Conservation (phyloP, 2,329 filamentous ascomycete genomes). For the Fusarium sp. region DNA sequence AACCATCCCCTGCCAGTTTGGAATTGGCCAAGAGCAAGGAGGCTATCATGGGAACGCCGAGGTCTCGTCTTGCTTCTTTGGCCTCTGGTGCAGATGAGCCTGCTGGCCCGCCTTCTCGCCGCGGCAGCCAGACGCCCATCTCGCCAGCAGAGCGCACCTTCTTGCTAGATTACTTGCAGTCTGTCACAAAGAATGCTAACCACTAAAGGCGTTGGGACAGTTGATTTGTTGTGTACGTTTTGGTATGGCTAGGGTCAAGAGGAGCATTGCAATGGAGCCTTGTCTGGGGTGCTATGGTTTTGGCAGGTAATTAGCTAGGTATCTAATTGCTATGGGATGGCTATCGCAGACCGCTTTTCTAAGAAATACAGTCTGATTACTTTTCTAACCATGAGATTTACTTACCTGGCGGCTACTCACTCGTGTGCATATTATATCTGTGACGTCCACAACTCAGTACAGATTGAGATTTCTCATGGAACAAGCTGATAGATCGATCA, state of each 20-base stretch:
- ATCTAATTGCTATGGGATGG: slow-evolving; percentile 15
- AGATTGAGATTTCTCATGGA: background rate
- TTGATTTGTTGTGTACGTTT: slow-evolving; percentile 28
- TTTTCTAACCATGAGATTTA: background rate
- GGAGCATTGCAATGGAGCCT: slow-evolving; percentile 34
- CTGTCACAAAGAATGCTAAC: slow-evolving; percentile 54
- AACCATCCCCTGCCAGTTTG: slow-evolving; percentile 37
- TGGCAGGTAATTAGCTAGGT: slow-evolving; percentile 15
- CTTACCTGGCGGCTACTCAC: background rate
- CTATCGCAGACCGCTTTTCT: slow-evolving; percentile 6
- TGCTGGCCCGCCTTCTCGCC: slow-evolving; percentile 47
- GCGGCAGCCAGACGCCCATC: slow-evolving; percentile 63
- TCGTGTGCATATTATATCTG: background rate
- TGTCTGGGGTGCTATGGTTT: slow-evolving; percentile 24
- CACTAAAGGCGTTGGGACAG: slow-evolving; percentile 36
- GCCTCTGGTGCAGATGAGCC: slow-evolving; percentile 52
- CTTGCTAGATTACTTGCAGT: slow-evolving; percentile 77
- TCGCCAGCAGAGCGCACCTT: slow-evolving; percentile 79
- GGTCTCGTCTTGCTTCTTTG: slow-evolving; percentile 56
- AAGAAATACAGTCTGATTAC: background rate
- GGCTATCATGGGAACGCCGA: slow-evolving; percentile 36
- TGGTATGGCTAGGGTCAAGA: slow-evolving; percentile 29
- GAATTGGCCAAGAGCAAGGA: slow-evolving; percentile 41
- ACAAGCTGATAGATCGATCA: no score
- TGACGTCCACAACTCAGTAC: background rate